phyloP scores from a whole-genome alignment of 371 early-diverging fungal species.

The Mucor ambiguus region DNA sequence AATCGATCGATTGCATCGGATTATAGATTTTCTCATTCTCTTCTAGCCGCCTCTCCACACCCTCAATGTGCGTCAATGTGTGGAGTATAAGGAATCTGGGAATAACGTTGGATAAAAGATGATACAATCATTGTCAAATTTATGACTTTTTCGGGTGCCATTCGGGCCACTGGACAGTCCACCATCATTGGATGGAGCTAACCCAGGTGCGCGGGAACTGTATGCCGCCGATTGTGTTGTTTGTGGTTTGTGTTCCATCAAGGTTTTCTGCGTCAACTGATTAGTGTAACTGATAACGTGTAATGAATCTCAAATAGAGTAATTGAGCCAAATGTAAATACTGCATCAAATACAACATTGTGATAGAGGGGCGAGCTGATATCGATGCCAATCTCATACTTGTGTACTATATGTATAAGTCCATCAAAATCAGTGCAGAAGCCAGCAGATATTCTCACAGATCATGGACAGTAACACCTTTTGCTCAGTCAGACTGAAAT shows the following conservation, averaged over 20 bases:
- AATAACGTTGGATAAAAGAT: background rate
- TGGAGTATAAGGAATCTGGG: background rate
- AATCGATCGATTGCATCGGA: background rate
- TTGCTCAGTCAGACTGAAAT: conserved; percentile 60
- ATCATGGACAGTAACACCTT: conserved; percentile 56
- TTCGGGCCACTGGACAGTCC: background rate
- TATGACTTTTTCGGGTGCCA: background rate
- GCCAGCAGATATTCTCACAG: conserved; percentile 26
- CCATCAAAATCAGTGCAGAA: background rate
- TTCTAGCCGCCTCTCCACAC: background rate
- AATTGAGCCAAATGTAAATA: background rate
- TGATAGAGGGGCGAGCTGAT: conserved; percentile 1
- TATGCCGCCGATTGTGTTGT: background rate
- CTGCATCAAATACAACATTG: background rate
- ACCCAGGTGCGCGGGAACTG: conserved; percentile 7
- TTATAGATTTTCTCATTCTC: background rate
- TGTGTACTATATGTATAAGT: background rate
- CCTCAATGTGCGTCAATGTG: background rate
- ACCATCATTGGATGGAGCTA: background rate
- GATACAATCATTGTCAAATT: background rate
- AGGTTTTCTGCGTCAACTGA: background rate
- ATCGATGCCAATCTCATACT: conserved; percentile 8
- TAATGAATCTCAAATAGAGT: conserved; percentile 1
- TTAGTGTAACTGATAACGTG: background rate
- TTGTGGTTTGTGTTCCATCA: background rate